These are phyloP conservation scores for Nothophoma quercina DNA, from an alignment of 2,329 filamentous ascomycete genomes.

Conservation along the genomic window DNA sequence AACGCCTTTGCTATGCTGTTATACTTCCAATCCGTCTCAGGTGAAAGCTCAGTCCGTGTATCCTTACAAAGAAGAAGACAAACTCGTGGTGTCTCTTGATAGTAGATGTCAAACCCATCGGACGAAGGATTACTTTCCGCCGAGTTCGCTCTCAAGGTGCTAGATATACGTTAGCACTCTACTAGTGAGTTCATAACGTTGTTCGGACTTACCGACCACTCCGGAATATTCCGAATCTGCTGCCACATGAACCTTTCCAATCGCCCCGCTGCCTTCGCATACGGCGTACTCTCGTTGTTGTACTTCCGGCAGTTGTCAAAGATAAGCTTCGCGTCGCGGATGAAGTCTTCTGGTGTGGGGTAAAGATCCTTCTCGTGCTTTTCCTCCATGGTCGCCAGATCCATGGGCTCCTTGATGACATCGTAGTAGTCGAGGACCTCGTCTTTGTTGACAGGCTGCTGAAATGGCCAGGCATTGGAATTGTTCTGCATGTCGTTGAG, in stretches of 20 bases:
- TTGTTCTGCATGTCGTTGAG: constrained; percentile 97
- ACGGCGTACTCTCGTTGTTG: constrained; percentile 94
- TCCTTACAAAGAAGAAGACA: too few relatives aligned
- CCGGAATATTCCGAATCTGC: constrained; percentile 88
- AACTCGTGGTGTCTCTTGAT: too few relatives aligned
- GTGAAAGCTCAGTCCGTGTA: too few relatives aligned
- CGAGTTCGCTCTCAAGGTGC: constrained; percentile 44
- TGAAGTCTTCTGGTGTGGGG: constrained; percentile 88
- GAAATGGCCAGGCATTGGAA: constrained; percentile 91
- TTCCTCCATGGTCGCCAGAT: constrained; percentile 91
- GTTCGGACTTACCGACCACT: constrained; percentile 67
- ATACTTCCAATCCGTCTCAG: background rate
- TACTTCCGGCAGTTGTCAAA: constrained; percentile 96
- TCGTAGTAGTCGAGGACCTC: constrained; percentile 99
- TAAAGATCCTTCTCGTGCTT: constrained; percentile 96
- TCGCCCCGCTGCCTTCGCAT: constrained; percentile 93
- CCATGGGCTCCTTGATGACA: constrained; percentile 98
- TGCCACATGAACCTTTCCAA: constrained; percentile 95
- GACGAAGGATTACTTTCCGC: constrained; percentile 29
- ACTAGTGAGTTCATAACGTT: background rate
- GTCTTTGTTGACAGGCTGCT: constrained; percentile 90
- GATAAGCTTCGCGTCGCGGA: constrained; percentile 85
- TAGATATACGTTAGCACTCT: constrained; percentile 19
- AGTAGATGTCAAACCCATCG: background rate
- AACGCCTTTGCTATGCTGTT: constrained; percentile 17